phyloP scores from a whole-genome alignment of 306 rosid genomes.

The Citrullus amarus region DNA sequence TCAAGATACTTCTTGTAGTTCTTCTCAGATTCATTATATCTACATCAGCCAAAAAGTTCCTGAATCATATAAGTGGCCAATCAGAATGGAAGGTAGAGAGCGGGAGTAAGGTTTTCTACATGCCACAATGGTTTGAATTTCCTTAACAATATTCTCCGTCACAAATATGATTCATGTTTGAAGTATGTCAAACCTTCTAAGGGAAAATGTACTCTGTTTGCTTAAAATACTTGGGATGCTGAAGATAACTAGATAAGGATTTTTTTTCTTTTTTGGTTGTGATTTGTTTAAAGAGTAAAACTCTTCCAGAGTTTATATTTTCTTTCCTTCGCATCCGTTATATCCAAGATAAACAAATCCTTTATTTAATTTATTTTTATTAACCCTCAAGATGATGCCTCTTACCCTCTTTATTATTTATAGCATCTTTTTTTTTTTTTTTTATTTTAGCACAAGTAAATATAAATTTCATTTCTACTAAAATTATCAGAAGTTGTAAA shows the following conservation, averaged over 20 bases:
- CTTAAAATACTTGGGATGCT: no score
- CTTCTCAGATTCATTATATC: slow-evolving; percentile 89
- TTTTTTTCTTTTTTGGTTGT: no score
- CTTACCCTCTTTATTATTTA: neutral
- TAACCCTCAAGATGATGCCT: neutral
- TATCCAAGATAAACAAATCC: neutral
- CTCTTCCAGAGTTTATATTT: neutral
- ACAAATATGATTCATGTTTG: neutral
- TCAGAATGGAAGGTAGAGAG: slow-evolving; percentile 50
- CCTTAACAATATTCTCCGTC: neutral
- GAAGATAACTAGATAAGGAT: no score
- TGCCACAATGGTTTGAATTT: neutral
- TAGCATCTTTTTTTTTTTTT: neutral
- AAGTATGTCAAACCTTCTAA: neutral
- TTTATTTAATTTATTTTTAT: neutral
- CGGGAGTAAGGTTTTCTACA: slow-evolving; percentile 1
- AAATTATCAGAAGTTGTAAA: neutral
- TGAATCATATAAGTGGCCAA: slow-evolving; percentile 86
- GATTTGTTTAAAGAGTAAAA: neutral
- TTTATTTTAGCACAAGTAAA: neutral
- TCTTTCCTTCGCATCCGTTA: neutral
- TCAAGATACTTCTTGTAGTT: slow-evolving; percentile 66
- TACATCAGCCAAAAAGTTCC: slow-evolving; percentile 99
- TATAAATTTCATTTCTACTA: neutral
- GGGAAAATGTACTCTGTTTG: neutral